These are phyloP conservation scores for Candida nemodendra DNA, from an alignment of 805 yeast genomes.

Conservation along the genomic window DNA sequence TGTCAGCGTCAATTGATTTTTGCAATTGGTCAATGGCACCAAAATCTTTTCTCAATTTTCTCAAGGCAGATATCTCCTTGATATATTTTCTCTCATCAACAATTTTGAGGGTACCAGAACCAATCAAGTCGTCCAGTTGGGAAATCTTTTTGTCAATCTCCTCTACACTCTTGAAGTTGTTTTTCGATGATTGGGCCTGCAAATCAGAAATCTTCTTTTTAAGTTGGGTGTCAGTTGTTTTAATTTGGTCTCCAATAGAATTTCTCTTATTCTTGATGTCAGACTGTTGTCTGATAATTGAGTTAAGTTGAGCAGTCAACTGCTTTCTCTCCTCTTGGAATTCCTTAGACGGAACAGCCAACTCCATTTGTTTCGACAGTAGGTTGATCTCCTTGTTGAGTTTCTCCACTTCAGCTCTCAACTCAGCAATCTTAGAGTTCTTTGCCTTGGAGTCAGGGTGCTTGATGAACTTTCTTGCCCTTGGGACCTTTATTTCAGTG, in stretches of 20 bases:
- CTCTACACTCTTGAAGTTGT: constrained; percentile 60
- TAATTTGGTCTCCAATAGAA: constrained; percentile 59
- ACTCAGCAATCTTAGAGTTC: constrained; percentile 54
- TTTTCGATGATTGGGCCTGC: constrained; percentile 66
- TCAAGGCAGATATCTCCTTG: constrained; percentile 80
- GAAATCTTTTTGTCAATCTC: constrained; percentile 69
- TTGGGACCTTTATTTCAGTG: constrained; percentile 24
- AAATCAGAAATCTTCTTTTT: constrained; percentile 77
- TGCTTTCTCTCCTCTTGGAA: constrained; percentile 51
- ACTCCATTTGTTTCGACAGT: constrained; percentile 53
- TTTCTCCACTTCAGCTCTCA: constrained; percentile 61
- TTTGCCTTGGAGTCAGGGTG: constrained; percentile 70
- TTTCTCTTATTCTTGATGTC: constrained; percentile 34
- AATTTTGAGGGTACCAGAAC: constrained; percentile 74
- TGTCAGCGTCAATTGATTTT: constrained; percentile 75
- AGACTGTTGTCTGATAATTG: constrained; percentile 39
- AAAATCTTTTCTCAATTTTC: constrained; percentile 79
- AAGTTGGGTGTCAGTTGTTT: constrained; percentile 62
- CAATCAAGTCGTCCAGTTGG: constrained; percentile 69
- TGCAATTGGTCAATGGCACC: constrained; percentile 71
- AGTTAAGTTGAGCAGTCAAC: constrained; percentile 45
- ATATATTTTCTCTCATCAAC: constrained; percentile 87
- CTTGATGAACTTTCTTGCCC: constrained; percentile 55
- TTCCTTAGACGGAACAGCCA: constrained; percentile 49
- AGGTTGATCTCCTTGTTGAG: constrained; percentile 54